These are phyloP conservation scores for Leishmania aethiopica DNA, from an alignment of 208 protist species.

Conservation along the genomic window DNA sequence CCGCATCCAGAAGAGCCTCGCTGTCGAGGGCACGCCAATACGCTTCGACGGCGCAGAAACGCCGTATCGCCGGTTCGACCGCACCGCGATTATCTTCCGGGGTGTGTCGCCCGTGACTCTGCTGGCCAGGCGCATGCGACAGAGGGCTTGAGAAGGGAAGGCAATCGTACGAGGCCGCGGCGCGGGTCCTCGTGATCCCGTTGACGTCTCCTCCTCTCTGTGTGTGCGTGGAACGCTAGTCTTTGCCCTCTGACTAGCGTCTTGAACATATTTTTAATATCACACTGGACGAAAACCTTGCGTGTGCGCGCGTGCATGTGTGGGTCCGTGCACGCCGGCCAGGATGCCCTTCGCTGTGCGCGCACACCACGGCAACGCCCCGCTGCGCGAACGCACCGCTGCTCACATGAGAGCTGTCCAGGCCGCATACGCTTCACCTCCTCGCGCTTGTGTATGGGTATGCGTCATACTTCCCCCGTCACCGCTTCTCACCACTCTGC, in stretches of 20 bases:
- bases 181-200: background rate
- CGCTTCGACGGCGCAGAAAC: conserved; percentile 68
- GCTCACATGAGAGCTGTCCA: background rate
- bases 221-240: background rate
- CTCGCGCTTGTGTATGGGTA: background rate
- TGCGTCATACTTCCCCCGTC: background rate
- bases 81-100: conserved; percentile 81
- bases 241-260: background rate
- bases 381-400: background rate
- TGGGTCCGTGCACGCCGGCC: background rate
- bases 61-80: conserved; percentile 50
- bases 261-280: background rate
- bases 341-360: background rate
- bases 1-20: conserved; percentile 52
- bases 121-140: conserved; percentile 44
- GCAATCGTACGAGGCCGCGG: background rate
- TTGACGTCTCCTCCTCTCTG: background rate
- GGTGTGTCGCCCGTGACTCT: conserved; percentile 83
- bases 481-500: background rate
- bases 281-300: background rate
- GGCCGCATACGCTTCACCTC: background rate
- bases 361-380: background rate
- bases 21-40: conserved; percentile 65
- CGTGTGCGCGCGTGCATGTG: background rate
- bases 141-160: conserved; percentile 1